These are phyloP conservation scores for Monilinia vaccinii-corymbosi DNA, from an alignment of 2,329 filamentous ascomycete species.

Conservation along the genomic window DNA sequence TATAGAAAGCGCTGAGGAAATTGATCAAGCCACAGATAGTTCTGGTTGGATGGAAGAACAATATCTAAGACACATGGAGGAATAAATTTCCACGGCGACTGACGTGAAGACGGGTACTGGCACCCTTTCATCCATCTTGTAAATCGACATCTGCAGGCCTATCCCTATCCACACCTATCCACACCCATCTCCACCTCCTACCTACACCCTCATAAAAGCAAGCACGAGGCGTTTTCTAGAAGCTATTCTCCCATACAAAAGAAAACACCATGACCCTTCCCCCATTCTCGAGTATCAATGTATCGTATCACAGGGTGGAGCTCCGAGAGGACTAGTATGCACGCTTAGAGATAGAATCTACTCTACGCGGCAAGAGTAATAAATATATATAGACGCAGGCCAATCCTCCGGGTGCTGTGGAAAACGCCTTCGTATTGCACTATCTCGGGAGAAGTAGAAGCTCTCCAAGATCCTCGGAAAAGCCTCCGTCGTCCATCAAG, in stretches of 20 bases:
- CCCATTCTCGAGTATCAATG: background rate
- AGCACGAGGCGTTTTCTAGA: background rate
- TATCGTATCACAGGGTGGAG: background rate
- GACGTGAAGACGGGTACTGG: background rate
- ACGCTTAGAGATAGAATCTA: background rate
- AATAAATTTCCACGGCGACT: background rate
- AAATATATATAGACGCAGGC: background rate
- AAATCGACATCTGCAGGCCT: background rate
- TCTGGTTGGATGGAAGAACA: background rate
- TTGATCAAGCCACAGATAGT: too few species aligned
- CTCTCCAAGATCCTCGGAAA: background rate
- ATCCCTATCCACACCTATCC: background rate
- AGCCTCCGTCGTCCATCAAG: background rate
- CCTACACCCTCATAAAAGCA: background rate
- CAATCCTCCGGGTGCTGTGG: background rate
- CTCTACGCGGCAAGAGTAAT: background rate
- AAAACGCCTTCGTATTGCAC: background rate
- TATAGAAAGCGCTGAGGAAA: too few species aligned
- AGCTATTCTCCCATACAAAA: background rate
- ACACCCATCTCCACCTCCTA: background rate
- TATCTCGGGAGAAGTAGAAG: background rate
- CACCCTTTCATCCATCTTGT: too few species aligned
- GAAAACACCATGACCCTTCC: background rate
- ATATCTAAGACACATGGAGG: background rate
- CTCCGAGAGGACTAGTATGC: background rate